Evolutionary conservation across 2,329 filamentous ascomycete genomes (phyloP), one percentile per base, ranked within the genome.

Genomic region (Aspergillus sojae): DNA sequence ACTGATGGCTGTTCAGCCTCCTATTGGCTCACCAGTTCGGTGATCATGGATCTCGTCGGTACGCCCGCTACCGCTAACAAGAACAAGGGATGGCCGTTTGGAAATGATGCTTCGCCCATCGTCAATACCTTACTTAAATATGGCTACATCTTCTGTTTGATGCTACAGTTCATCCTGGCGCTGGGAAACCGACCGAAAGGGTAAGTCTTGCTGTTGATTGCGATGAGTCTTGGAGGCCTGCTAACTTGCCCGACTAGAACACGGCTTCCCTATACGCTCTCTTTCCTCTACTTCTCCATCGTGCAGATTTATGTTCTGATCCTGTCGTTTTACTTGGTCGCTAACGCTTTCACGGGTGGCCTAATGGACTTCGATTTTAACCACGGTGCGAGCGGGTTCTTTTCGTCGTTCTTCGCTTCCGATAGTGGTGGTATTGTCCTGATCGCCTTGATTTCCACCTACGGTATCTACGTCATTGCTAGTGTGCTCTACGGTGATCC

Each of bases 401-500:
- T 96, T 70, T 81, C 84, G 53, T 93, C 91, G 46, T 93, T 98
- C 84, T 97, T 98, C 79, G 86, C 87, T 14, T 91, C 91, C 2
- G 84, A 84, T 23, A 89, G 88, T 70, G 90, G 92, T 53, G 94
- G 94, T 83, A 94, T 98, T 77, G 97, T 99, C 77, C 88, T 99
- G 71, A 90, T 99, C 68, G 94, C 95, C 14, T 84, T 99, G 70
- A 88, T 94, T 66, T 91, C 95, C 66, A 99, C 96, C 61, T 98
- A 97, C 77, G 95, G 95, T 80, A 88, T 99, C 64, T 97, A 99
- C 88, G 98, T 93, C 76, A 83, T 98, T 62, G 94, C 94, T 12
- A 98, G 94, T 5, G 97, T 99, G 86, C 83, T 99, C 80, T 99
- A 99, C 83, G 85, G 97, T 73, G 95, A 99, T 79, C 95, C 95